Base-by-base conservation (phyloP, 352 stramenopile genomes). In the Aphanomyces astaci region DNA sequence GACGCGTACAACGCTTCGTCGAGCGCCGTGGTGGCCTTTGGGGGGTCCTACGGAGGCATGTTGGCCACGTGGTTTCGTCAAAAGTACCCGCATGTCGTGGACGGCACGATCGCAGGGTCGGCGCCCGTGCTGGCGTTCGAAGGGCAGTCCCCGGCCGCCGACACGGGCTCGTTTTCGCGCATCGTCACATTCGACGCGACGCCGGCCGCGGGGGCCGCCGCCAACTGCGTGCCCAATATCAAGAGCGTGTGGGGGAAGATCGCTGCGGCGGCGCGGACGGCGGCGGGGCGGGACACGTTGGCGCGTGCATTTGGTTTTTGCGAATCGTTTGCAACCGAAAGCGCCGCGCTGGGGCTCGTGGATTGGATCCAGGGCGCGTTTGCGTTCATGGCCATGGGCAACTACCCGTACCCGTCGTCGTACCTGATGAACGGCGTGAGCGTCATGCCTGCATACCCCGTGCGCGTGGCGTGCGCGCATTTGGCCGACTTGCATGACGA, bases 11-110 rank as follows among this genome's bases (percentile, higher is more conserved):
- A 82, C 11, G 84, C 88, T 13, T 66, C 81, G 9, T 72, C 83
- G 49, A 86, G 91, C 68, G 76, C 93, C 0, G 88, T 98, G 30
- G 96, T 99, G 55, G 86, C 83, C 0, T 98, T 98, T 76, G 96
- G 96, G 31, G 96, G 96, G n/a, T 96, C 80, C 66, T 98, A 98
- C 71, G 95, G 96, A 31, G 96, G 96, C 7, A 98, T 98, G 94
- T 79, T 99, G 7, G 88, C 88, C 15, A 79, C 88, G 31, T 98
- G 92, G 90, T 88, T 97, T 66, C 87, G 95, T n/a, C 96, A 98
- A 74, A 97, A 98, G 78, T 98, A 99, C 75, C 94, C 96, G 10
- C 74, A 84, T 53, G 78, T 97, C 17, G 79, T 98, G 5, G 82
- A 89, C 53, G 96, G 96, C 27, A 89, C 91, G 5, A 97, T 99